Conservation (phyloP, 371 early-diverging fungal genomes). For the Entomophthora muscae region DNA sequence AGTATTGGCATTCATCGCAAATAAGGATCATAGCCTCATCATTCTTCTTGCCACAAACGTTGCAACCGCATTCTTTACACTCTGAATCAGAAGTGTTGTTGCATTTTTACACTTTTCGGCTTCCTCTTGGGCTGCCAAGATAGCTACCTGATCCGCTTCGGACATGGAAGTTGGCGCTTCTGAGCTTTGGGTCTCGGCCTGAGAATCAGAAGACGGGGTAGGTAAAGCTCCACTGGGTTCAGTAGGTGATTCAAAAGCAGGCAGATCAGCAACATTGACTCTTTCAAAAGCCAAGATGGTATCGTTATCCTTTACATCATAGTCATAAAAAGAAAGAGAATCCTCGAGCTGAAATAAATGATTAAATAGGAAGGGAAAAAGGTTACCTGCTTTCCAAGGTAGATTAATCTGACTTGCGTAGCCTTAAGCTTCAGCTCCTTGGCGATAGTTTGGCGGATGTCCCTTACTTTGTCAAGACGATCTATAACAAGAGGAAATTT, state of each 20-base stretch:
- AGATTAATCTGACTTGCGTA: neutral
- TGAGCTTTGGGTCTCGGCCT: neutral
- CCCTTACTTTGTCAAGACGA: neutral
- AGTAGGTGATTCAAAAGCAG: neutral
- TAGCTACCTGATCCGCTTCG: neutral
- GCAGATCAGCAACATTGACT: neutral
- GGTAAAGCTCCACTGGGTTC: neutral
- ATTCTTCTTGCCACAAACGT: conserved; percentile 23
- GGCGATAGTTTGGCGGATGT: neutral
- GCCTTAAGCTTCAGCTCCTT: neutral
- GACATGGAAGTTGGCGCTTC: neutral
- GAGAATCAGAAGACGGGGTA: neutral
- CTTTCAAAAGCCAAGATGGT: conserved; percentile 9
- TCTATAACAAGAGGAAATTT: neutral
- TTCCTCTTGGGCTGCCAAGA: conserved; percentile 1
- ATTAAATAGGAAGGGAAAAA: conserved; percentile 12
- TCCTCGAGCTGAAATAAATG: conserved; percentile 13
- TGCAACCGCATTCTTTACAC: conserved; percentile 33
- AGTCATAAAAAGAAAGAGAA: conserved; percentile 11
- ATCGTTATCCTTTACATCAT: conserved; percentile 10
- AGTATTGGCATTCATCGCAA: conserved; percentile 39
- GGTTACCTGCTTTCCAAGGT: conserved; percentile 6
- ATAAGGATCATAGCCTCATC: conserved; percentile 27
- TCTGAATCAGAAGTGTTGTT: conserved; percentile 21
- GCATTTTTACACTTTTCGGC: conserved; percentile 22